These are phyloP conservation scores for Collybia sp. DNA, from an alignment of 768 basidiomycete species.

Conservation along the genomic window DNA sequence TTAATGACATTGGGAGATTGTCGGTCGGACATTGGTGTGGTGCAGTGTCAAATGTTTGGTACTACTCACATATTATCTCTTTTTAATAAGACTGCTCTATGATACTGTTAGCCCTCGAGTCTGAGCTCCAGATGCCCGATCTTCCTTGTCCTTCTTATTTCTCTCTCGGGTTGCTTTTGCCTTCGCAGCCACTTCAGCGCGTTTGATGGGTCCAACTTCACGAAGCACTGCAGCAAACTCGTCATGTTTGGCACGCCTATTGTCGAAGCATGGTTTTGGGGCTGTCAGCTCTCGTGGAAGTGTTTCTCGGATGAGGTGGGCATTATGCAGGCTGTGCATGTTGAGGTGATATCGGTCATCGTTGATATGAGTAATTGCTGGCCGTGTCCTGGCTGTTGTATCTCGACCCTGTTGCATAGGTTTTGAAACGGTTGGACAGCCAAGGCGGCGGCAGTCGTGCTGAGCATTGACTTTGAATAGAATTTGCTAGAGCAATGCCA, in stretches of 20 bases:
- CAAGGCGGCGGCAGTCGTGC: not conserved
- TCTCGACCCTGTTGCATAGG: constrained; percentile 7
- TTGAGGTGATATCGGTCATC: constrained; percentile 17
- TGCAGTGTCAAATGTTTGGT: too few relatives aligned
- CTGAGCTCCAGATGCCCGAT: not conserved
- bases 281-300: constrained; percentile 16
- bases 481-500: not conserved
- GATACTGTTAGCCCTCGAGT: too few relatives aligned
- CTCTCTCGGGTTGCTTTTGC: constrained; percentile 8
- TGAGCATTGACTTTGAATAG: not conserved
- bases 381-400: not conserved
- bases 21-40: too few relatives aligned
- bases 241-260: not conserved
- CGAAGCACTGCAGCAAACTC: constrained; percentile 5
- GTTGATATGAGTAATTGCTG: constrained; percentile 8
- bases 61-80: too few relatives aligned
- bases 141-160: constrained; percentile 3
- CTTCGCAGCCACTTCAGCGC: constrained; percentile 10
- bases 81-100: too few relatives aligned
- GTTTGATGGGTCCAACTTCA: constrained; percentile 8
- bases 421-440: not conserved
- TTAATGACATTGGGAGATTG: too few relatives aligned
- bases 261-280: constrained; percentile 8
- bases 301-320: constrained; percentile 15
- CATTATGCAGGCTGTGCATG: constrained; percentile 24